Percentiles rank a stretch among this genome's conserved stretches.
These are phyloP conservation scores for Pseudozyma sp. DNA, from an alignment of 1,284 basidiomycete genomes.

Conservation along the genomic window DNA sequence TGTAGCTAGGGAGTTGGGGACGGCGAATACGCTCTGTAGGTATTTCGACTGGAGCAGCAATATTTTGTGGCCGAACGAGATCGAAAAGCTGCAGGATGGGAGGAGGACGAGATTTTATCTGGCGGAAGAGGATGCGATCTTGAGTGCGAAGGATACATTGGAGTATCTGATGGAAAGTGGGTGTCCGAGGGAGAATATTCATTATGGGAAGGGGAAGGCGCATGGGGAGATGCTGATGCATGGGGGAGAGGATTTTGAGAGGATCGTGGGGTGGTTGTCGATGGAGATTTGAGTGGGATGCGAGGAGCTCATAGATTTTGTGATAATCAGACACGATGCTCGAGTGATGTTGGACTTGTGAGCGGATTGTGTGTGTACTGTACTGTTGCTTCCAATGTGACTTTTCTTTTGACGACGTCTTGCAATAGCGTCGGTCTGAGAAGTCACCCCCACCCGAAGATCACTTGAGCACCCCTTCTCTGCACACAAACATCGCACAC, in stretches of 20 bases:
- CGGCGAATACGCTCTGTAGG: constrained; percentile 56
- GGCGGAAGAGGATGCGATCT: constrained; percentile 59
- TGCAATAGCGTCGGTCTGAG: too few relatives aligned
- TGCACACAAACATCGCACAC: too few relatives aligned
- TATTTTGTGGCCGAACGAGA: constrained; percentile 63
- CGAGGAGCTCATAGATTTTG: too few relatives aligned
- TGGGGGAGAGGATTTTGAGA: constrained; percentile 34
- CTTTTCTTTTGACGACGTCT: too few relatives aligned
- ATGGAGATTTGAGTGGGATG: constrained; percentile 9
- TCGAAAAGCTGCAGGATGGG: constrained; percentile 37
- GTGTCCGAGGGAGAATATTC: constrained; percentile 36
- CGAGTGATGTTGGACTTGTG: too few relatives aligned
- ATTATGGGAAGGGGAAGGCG: constrained; percentile 32
- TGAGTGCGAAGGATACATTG: constrained; percentile 48
- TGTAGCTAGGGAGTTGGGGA: constrained; percentile 58
- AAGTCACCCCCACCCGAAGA: too few relatives aligned
- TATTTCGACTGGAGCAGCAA: constrained; percentile 64
- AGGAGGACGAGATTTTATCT: constrained; percentile 49
- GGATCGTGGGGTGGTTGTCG: constrained; percentile 44
- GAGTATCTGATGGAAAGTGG: constrained; percentile 56
- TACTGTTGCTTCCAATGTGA: too few relatives aligned
- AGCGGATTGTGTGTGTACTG: too few relatives aligned
- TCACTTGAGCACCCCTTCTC: too few relatives aligned
- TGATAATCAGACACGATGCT: too few relatives aligned
- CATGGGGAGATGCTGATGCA: constrained; percentile 61